Percentiles rank a stretch among this genome's conserved stretches.
Conservation (phyloP, 352 stramenopile genomes). For the Blastocystis sp. region DNA sequence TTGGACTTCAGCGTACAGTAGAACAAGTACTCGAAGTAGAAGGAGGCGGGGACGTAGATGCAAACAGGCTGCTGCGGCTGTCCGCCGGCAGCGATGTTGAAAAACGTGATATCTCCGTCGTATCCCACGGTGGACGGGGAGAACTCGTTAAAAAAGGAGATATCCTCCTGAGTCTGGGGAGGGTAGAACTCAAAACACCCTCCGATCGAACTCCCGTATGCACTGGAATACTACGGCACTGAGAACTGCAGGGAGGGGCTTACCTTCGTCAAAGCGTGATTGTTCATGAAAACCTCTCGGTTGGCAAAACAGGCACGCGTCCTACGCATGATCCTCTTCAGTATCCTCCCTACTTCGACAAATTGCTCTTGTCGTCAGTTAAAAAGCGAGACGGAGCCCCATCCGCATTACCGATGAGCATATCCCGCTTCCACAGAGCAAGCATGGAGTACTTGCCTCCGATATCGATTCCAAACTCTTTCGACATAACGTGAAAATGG, state of each 20-base stretch:
- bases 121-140: neutral
- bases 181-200: slow-evolving; percentile 17
- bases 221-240: neutral
- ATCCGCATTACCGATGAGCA: neutral
- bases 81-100: neutral
- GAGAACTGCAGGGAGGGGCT: neutral
- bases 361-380: neutral
- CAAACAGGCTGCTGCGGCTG: neutral
- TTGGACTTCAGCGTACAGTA: neutral
- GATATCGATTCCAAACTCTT: neutral
- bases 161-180: neutral
- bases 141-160: neutral
- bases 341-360: neutral
- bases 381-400: neutral
- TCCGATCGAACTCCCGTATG: neutral
- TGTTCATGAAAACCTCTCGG: neutral
- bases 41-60: neutral
- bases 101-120: neutral
- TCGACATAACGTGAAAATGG: neutral
- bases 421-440: neutral
- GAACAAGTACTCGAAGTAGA: slow-evolving; percentile 38
- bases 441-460: neutral
- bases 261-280: slow-evolving; percentile 1
- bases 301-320: neutral
- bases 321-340: neutral